Evolutionary conservation across 192 early-diverging fungal species (phyloP).

Genomic region (Jimgerdemannia lactiflua): DNA sequence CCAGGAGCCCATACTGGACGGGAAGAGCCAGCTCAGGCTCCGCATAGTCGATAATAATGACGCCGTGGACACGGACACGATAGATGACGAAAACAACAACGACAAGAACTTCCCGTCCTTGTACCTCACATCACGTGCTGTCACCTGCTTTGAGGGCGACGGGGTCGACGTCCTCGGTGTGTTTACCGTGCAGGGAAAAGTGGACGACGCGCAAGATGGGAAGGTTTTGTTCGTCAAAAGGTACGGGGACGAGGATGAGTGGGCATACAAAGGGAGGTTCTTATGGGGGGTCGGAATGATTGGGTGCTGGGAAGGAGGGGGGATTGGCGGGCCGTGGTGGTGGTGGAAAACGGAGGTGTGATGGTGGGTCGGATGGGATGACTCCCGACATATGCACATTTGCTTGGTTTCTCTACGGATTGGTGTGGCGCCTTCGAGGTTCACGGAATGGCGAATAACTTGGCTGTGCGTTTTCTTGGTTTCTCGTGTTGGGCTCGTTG

Average conservation of each 20-base stretch:
- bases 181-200: constrained; percentile 24
- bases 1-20: neutral
- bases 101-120: constrained; percentile 13
- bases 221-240: constrained; percentile 32
- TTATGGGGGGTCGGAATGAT: constrained; percentile 27
- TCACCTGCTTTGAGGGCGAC: constrained; percentile 30
- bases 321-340: constrained; percentile 39
- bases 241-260: constrained; percentile 28
- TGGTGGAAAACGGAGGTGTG: constrained; percentile 23
- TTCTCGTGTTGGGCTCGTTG: too few species aligned
- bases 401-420: too few species aligned
- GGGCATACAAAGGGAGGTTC: constrained; percentile 35
- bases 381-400: too few species aligned
- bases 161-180: constrained; percentile 26
- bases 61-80: neutral
- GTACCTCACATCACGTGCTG: constrained; percentile 18
- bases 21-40: neutral
- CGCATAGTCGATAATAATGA: neutral
- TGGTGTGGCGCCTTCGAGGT: too few species aligned
- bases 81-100: constrained; percentile 16
- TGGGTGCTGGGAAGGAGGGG: constrained; percentile 35
- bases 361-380: neutral
- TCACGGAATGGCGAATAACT: too few species aligned
- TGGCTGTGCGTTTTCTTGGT: too few species aligned
- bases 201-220: constrained; percentile 33